Percentiles rank a stretch among this genome's conserved stretches.
phyloP scores from a whole-genome alignment of 202 grass and related monocot genomes.

The Panicum hallii region DNA sequence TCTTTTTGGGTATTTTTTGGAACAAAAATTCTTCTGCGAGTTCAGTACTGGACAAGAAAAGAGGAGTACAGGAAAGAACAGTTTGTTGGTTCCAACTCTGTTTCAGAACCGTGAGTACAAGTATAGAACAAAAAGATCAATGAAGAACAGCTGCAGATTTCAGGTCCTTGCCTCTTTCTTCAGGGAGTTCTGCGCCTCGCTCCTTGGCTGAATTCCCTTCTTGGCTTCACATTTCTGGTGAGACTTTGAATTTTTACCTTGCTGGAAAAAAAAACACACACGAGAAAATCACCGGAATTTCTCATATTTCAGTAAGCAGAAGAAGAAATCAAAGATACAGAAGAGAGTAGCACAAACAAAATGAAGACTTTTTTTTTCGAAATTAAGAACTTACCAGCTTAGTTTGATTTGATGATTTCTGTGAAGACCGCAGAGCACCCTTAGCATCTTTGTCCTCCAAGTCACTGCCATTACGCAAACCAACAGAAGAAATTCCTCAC shows the following conservation, averaged over 20 bases:
- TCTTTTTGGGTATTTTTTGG: not conserved
- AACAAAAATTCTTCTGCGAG: not conserved
- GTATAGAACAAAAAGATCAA: not conserved
- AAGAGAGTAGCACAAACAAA: not conserved
- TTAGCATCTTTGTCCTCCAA: constrained; percentile 59
- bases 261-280: constrained; percentile 54
- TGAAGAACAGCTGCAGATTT: constrained; percentile 16
- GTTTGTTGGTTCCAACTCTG: too few relatives aligned
- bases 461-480: constrained; percentile 57
- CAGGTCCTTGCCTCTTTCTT: constrained; percentile 77
- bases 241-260: constrained; percentile 51
- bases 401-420: constrained; percentile 47
- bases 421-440: constrained; percentile 48
- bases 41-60: not conserved
- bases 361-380: not conserved
- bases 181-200: constrained; percentile 57
- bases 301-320: constrained; percentile 12
- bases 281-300: constrained; percentile 23
- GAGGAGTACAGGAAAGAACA: not conserved
- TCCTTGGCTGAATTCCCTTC: constrained; percentile 49
- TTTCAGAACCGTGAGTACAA: not conserved
- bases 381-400: constrained; percentile 50
- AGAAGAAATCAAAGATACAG: not conserved
- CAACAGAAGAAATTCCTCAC: not conserved
- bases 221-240: constrained; percentile 44